Base-by-base conservation (phyloP, 257 asterid species). In the Nicotiana attenuata region DNA sequence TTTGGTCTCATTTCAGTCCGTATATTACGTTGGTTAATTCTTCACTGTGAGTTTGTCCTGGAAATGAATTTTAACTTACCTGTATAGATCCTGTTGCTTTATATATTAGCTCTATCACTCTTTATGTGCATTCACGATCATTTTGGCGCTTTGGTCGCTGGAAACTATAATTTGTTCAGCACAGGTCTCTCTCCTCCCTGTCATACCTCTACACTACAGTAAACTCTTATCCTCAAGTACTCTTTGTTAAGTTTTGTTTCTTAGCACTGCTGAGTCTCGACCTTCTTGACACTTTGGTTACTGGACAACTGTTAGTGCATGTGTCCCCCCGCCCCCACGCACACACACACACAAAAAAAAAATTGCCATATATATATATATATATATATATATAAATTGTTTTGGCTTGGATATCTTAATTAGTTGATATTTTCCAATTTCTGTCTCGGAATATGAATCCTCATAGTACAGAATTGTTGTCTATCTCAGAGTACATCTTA, bases 71-170 rank as follows among this genome's bases (percentile, higher is more conserved):
- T 45, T 38, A n/a, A 69, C 77, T 45, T 71, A 7, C 78, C 1
- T 11, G 7, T 69, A 35, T 35, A 22, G 77, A 16, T 28, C 68
- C 53, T 50, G 33, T 67, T 60, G 66, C 69, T 67, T 71, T 65
- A 63, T 28, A 57, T 65, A 55, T 84, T 83, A 20, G 13, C 78
- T 45, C 78, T 3, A 20, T 71, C 60, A 71, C 78, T 45, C 78
- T 5, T 71, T 13, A 13, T 41, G 78, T 71, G 20, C 59, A 71
- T 20, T 41, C 59, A 71, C 20, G 78, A 69, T 69, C 57, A 69
- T 69, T 67, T 41, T 69, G 78, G 33, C 22, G 4, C 29, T 45
- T 22, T 24, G 35, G 20, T 22, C 35, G 15, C 38, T 71, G 78
- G 59, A 41, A 69, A 35, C n/a, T 68, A 33, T 69, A 41, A 41